Evolutionary conservation across 108 stramenopile species (phyloP), one percentile per base, ranked within the genome.

Genomic region (Pseudonitzschia multistriata): DNA sequence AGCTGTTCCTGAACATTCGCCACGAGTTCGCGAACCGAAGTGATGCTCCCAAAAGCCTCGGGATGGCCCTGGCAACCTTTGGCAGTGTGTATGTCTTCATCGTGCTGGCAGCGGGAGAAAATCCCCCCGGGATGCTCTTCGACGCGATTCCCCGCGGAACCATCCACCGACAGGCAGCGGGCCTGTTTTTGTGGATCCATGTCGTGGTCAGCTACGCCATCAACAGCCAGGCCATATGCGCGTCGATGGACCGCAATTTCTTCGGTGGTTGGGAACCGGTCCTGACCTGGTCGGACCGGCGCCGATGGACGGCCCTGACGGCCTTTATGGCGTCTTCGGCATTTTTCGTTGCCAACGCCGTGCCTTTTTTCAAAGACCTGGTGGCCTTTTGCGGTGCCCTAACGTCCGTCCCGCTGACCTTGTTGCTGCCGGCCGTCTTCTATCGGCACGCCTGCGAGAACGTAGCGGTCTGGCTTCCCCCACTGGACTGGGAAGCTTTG

Each of bases 181-280:
- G 86, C 1, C 79, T 83, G 21, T 65, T 88, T n/a, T 73, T 91
- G 22, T 88, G 85, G 81, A 39, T 80, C 31, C 90, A 91, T 74
- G 85, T 91, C 1, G 85, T 82, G 8, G 90, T 91, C 3, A 83
- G 81, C 15, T 91, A 85, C 62, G 87, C 90, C 27, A 91, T 91
- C 56, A 91, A 91, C 65, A 81, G 79, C 24, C 87, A 91, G 61
- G 90, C 86, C 17, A 78, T 91, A 62, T 87, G 86, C 68, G 64
- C 81, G n/a, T 84, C 83, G 7, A 67, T 88, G 61, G 89, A 91
- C 66, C 81, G 87, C 33, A 33, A 80, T 13, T 79, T 78, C 40
- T 79, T 83, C 49, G 61, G 79, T 40, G 59, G 55, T 14, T 80
- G 47, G 53, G 60, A 19, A 48, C 59, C 55, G 52, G 72, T 61